phyloP scores from a whole-genome alignment of 495 filamentous ascomycete species.

The Hypoxylon trugodes region DNA sequence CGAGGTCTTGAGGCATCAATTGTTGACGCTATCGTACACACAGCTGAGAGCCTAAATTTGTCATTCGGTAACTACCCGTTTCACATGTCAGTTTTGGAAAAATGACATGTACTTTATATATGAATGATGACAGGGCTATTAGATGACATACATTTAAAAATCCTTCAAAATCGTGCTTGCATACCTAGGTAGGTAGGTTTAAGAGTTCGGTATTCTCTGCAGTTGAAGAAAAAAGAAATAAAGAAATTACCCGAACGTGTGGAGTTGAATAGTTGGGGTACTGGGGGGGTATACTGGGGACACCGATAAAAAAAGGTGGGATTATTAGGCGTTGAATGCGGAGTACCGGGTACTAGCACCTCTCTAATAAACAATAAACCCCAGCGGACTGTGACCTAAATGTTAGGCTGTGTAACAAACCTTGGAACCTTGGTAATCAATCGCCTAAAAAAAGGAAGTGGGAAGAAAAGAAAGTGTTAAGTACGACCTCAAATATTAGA shows the following conservation, averaged over 20 bases:
- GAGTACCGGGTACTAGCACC: slow-evolving; percentile 16
- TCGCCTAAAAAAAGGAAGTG: too few species aligned
- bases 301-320: background rate
- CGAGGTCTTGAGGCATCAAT: background rate
- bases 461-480: too few species aligned
- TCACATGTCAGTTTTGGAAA: background rate
- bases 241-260: slow-evolving; percentile 38
- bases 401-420: slow-evolving; percentile 8
- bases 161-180: background rate
- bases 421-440: too few species aligned
- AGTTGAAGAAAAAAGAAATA: background rate
- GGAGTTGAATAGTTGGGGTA: slow-evolving; percentile 40
- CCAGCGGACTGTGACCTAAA: too few species aligned
- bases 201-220: slow-evolving; percentile 13
- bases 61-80: background rate
- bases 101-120: too few species aligned
- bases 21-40: background rate
- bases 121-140: background rate
- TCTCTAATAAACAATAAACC: too few species aligned
- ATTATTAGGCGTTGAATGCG: slow-evolving; percentile 22
- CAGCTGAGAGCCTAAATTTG: slow-evolving; percentile 1
- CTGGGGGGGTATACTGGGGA: slow-evolving; percentile 13
- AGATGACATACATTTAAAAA: slow-evolving; percentile 3
- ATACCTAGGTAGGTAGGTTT: too few species aligned
- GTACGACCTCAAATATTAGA: too few species aligned